Evolutionary conservation across 495 filamentous ascomycete species (phyloP).

Genomic region (Xylaria sp.): DNA sequence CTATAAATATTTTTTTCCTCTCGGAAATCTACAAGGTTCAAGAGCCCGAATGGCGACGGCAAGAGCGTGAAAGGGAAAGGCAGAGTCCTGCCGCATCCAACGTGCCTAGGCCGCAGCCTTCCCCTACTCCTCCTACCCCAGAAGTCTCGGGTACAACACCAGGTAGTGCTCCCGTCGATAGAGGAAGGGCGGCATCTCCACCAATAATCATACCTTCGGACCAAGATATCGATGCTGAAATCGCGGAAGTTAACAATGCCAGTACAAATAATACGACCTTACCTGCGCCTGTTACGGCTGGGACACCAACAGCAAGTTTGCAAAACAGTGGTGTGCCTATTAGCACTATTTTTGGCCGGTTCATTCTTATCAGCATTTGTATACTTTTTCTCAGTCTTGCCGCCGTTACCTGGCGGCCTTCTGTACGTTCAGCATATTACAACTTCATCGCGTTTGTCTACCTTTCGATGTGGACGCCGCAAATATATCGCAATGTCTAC

Average conservation of each 20-base stretch:
- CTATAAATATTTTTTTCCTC: slow-evolving; percentile 82
- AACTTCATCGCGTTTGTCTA: slow-evolving; percentile 73
- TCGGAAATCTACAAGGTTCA: slow-evolving; percentile 89
- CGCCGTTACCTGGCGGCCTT: slow-evolving; percentile 74
- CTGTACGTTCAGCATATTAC: slow-evolving; percentile 72
- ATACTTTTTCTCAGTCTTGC: slow-evolving; percentile 78
- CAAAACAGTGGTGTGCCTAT: slow-evolving; percentile 54
- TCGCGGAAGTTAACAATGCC: slow-evolving; percentile 51
- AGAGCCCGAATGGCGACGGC: slow-evolving; percentile 76
- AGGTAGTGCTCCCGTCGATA: slow-evolving; percentile 49
- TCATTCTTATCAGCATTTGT: slow-evolving; percentile 73
- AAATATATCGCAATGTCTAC: slow-evolving; percentile 87
- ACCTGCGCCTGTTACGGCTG: slow-evolving; percentile 43
- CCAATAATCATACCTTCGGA: slow-evolving; percentile 85
- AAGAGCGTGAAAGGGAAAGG: slow-evolving; percentile 57
- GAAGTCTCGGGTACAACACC: slow-evolving; percentile 38
- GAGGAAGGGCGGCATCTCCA: slow-evolving; percentile 56
- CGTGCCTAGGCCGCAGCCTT: slow-evolving; percentile 29
- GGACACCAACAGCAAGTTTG: slow-evolving; percentile 42
- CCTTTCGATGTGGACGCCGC: slow-evolving; percentile 89
- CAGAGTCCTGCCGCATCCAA: slow-evolving; percentile 29
- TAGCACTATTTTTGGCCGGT: slow-evolving; percentile 78
- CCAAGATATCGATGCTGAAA: slow-evolving; percentile 73
- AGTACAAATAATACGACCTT: slow-evolving; percentile 38
- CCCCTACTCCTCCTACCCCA: slow-evolving; percentile 41